A percentile compares a stretch with the other conserved stretches of the same genome.
Evolutionary conservation across 1,284 basidiomycete genomes (phyloP).

Genomic region (Heterobasidion parviporum): DNA sequence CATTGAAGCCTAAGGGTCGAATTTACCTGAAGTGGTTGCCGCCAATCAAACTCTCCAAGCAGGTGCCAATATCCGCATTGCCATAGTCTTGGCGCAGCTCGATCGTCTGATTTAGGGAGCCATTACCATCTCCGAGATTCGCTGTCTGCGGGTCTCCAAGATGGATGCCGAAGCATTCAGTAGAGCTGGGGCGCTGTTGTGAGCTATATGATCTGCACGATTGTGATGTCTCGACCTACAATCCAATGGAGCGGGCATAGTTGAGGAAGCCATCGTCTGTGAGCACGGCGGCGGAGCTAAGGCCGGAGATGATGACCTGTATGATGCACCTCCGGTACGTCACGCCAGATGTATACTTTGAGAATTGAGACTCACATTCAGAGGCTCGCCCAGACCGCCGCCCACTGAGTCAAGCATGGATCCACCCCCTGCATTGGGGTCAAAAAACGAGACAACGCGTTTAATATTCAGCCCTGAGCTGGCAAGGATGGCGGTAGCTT

Average conservation of each 20-base stretch:
- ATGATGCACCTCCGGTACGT: conserved; percentile 31
- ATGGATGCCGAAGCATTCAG: conserved; percentile 67
- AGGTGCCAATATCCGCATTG: conserved; percentile 45
- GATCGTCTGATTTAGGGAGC: conserved; percentile 50
- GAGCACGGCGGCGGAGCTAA: conserved; percentile 60
- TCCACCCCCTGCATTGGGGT: conserved; percentile 39
- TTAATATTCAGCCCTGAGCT: background rate
- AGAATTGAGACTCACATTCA: conserved; percentile 39
- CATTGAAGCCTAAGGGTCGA: background rate
- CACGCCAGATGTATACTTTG: background rate
- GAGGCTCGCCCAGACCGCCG: conserved; percentile 54
- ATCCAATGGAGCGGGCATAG: conserved; percentile 57
- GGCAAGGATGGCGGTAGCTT: background rate
- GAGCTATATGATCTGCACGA: background rate
- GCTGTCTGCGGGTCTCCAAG: conserved; percentile 55
- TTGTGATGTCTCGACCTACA: conserved; percentile 28
- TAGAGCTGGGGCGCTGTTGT: conserved; percentile 34
- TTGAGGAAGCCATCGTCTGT: conserved; percentile 53
- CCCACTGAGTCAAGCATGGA: conserved; percentile 43
- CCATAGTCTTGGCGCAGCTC: conserved; percentile 67
- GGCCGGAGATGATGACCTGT: conserved; percentile 51
- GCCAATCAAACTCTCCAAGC: conserved; percentile 53
- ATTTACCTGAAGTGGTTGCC: conserved; percentile 58
- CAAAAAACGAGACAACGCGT: conserved; percentile 27
- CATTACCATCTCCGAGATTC: conserved; percentile 64